Conservation (phyloP, 768 basidiomycete genomes). For the Sporobolomyces roseus region DNA sequence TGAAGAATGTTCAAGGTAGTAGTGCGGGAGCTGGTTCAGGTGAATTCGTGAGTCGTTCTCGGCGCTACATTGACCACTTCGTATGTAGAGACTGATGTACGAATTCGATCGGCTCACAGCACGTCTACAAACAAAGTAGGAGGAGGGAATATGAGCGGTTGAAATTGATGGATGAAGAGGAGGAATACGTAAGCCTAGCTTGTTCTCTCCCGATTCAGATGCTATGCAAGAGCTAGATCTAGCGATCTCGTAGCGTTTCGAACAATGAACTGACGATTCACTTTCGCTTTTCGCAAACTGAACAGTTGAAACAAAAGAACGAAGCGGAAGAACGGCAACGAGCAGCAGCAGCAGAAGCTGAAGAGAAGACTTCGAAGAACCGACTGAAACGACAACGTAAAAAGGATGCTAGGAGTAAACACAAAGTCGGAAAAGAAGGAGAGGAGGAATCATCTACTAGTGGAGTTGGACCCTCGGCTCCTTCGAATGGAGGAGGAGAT, state of each 20-base stretch:
- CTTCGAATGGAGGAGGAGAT: neutral
- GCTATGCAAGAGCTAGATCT: too few relatives aligned
- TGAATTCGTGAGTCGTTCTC: constrained; percentile 22
- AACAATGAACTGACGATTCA: too few relatives aligned
- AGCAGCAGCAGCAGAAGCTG: constrained; percentile 65
- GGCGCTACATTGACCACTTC: too few relatives aligned
- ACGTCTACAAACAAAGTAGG: constrained; percentile 93
- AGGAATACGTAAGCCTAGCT: constrained; percentile 61
- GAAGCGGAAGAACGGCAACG: constrained; percentile 73
- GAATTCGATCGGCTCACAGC: constrained; percentile 51
- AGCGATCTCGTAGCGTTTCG: too few relatives aligned
- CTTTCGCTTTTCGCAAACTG: too few relatives aligned
- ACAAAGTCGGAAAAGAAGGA: constrained; percentile 1
- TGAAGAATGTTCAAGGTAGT: constrained; percentile 99
- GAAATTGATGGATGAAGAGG: constrained; percentile 79
- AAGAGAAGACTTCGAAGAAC: constrained; percentile 92
- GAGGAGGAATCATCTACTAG: neutral
- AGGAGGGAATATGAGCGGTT: constrained; percentile 92
- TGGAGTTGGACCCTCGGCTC: neutral
- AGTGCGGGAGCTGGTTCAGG: constrained; percentile 96
- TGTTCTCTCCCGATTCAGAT: neutral
- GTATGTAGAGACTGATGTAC: neutral
- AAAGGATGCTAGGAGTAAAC: constrained; percentile 60
- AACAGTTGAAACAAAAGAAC: constrained; percentile 51
- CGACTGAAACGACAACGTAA: constrained; percentile 89